Evolutionary conservation across 768 basidiomycete species (phyloP).

Genomic region (Boletellus ananiceps): DNA sequence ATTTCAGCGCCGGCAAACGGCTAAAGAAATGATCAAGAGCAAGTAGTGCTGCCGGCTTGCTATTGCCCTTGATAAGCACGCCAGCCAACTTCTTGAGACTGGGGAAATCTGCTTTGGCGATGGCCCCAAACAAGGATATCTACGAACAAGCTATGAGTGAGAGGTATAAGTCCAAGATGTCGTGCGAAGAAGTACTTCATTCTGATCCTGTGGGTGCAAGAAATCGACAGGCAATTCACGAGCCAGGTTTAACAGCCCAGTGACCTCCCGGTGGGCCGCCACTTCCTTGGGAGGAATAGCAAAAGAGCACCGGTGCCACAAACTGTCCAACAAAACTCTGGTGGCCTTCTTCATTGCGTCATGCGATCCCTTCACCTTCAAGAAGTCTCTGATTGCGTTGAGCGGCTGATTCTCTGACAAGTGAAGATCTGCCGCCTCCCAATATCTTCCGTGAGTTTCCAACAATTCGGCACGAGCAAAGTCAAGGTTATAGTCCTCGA

Average conservation of each 20-base stretch:
- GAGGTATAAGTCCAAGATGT: too few relatives aligned
- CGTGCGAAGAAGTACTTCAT: conserved; percentile 11
- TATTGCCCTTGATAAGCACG: conserved; percentile 20
- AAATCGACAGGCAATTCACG: conserved; percentile 7
- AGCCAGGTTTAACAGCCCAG: conserved; percentile 27
- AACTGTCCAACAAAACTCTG: conserved; percentile 37
- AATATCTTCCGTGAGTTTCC: conserved; percentile 36
- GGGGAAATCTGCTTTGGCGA: conserved; percentile 18
- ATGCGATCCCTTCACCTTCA: conserved; percentile 30
- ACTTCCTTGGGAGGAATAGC: conserved; percentile 22
- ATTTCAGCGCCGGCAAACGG: conserved; percentile 14
- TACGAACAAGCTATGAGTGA: neutral
- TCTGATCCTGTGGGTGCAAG: conserved; percentile 1
- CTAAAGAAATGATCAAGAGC: conserved; percentile 9
- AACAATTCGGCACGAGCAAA: conserved; percentile 44
- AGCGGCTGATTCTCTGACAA: conserved; percentile 42
- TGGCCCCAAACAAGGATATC: conserved; percentile 34
- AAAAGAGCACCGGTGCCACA: conserved; percentile 48
- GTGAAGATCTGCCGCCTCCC: conserved; percentile 52
- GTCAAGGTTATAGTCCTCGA: conserved; percentile 53
- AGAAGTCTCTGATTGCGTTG: conserved; percentile 45
- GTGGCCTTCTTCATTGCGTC: conserved; percentile 34
- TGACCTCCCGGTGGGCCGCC: conserved; percentile 1
- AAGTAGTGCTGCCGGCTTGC: conserved; percentile 3
- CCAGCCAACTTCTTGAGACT: conserved; percentile 32